Base-by-base conservation (phyloP, 2,329 filamentous ascomycete genomes). In the Penicillium occitanis region DNA sequence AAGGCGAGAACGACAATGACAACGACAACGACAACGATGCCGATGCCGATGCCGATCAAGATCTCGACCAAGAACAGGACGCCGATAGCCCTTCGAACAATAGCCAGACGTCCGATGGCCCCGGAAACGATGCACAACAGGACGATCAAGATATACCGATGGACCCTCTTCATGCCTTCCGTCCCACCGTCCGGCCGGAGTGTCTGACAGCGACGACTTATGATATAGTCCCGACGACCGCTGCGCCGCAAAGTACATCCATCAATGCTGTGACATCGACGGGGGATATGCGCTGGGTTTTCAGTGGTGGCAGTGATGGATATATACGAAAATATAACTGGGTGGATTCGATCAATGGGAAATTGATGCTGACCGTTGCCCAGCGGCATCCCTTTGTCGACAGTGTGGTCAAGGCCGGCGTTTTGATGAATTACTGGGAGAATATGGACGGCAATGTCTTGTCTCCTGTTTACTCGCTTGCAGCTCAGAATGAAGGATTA, bases 321-420 rank as follows among this genome's bases (percentile, higher is more conserved):
- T 99, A 97, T 75, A 94, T 99, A 69, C 88, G 95, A 66, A 98
- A 97, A 78, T 98, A 96, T 80, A 96, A 99, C 76, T 97, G 95
- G 77, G 89, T 91, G 2, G 92, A 93, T 42, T 97, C 95, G 5
- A 93, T 96, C 71, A 99, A 99, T 75, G 93, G 93, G 69, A 97
- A 97, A 79, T 87, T 95, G 40, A 89, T 94, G 68, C 82, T 99
- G 72, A 99, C 95, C 0, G 95, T 99, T 5, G 95, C 95, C 37
- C 95, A 99, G 80, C 86, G 91, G 59, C 95, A 99, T 75, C 95
- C 95, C 0, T 99, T 98, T 73, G 95, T 99, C 48, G 95, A 99
- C 76, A 97, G 92, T 72, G 95, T 99, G 51, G 92, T 92, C 65
- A 99, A 99, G 78, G 93, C 94, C 1, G 95, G 93, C 1, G 91